Conservation (phyloP, 495 filamentous ascomycete species). For the Recurvomyces mirabilis region DNA sequence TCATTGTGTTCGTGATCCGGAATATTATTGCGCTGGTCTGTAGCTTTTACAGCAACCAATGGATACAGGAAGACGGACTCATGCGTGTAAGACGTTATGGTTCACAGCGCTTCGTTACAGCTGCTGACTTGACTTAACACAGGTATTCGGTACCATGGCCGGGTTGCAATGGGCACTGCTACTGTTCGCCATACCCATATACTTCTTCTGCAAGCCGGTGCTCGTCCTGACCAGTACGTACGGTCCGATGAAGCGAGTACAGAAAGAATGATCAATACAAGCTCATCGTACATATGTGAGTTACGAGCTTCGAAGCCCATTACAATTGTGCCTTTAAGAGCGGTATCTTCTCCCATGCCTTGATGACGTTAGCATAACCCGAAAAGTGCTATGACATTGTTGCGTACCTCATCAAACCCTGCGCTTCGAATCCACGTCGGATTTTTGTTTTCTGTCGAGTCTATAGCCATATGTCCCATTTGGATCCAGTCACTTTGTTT, state of each 20-base stretch:
- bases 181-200: conserved; percentile 6
- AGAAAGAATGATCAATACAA: too few relatives aligned
- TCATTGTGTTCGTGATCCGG: conserved; percentile 9
- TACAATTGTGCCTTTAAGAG: too few relatives aligned
- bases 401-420: conserved; percentile 51
- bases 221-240: conserved; percentile 6
- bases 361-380: not conserved
- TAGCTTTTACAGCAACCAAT: conserved; percentile 7
- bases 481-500: conserved; percentile 60
- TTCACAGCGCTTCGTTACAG: not conserved
- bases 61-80: conserved; percentile 5
- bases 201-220: conserved; percentile 12
- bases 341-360: not conserved
- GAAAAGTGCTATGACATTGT: too few relatives aligned
- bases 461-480: conserved; percentile 52
- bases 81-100: not conserved
- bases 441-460: conserved; percentile 38
- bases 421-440: conserved; percentile 41
- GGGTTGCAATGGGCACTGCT: conserved; percentile 6
- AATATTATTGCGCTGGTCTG: conserved; percentile 11
- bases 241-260: conserved; percentile 10
- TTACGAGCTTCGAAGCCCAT: too few relatives aligned
- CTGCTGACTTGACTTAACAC: not conserved
- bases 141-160: conserved; percentile 8
- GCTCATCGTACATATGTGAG: too few relatives aligned